Conservation (phyloP, 192 early-diverging fungal species). For the Oehlia diaphana region DNA sequence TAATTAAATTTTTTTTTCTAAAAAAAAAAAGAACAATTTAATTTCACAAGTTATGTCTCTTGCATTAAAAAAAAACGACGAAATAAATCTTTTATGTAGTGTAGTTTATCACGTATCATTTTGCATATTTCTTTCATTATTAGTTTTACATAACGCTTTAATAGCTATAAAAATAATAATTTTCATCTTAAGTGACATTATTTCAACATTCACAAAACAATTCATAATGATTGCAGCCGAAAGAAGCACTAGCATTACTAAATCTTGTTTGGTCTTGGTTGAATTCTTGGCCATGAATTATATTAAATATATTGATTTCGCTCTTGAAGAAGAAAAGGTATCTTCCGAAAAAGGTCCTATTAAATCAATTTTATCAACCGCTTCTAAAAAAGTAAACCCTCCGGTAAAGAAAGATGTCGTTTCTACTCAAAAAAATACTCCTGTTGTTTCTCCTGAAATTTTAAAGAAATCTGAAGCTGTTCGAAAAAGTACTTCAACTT, state of each 20-base stretch:
- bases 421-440: background rate
- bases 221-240: background rate
- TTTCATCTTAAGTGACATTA: background rate
- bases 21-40: background rate
- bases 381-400: background rate
- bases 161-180: background rate
- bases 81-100: background rate
- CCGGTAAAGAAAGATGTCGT: background rate
- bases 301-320: background rate
- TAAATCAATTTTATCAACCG: background rate
- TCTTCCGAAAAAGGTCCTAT: background rate
- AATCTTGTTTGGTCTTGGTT: background rate
- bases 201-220: background rate
- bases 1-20: background rate
- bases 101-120: background rate
- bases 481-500: background rate
- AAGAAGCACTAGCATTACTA: background rate
- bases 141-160: background rate
- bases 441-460: background rate
- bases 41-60: background rate
- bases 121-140: background rate
- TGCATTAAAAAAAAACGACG: background rate
- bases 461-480: background rate
- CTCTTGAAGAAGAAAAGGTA: background rate
- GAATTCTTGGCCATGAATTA: background rate